Conservation (phyloP, 169 alveolate genomes). For the Plasmodium adleri region DNA sequence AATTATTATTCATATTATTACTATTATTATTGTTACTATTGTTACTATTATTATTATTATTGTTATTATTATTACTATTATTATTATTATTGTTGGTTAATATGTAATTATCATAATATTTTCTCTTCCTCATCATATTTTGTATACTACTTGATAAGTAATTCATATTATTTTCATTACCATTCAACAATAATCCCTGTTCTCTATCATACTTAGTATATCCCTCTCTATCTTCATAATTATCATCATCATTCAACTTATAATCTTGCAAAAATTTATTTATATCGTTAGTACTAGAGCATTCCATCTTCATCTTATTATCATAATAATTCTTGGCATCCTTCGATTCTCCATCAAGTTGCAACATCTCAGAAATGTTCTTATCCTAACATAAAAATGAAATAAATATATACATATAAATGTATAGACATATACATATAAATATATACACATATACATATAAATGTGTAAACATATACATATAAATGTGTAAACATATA, state of each 20-base stretch:
- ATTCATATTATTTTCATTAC: constrained; percentile 21
- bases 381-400: constrained; percentile 22
- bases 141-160: constrained; percentile 34
- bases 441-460: background rate
- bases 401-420: background rate
- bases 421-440: no score
- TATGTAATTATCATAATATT: constrained; percentile 13
- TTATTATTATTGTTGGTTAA: constrained; percentile 2
- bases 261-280: constrained; percentile 16
- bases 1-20: constrained; percentile 2
- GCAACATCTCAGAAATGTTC: background rate
- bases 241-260: constrained; percentile 22
- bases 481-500: background rate
- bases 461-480: background rate
- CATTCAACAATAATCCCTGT: background rate
- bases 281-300: constrained; percentile 19
- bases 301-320: constrained; percentile 23
- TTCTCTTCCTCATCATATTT: constrained; percentile 31
- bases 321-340: constrained; percentile 38
- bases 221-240: constrained; percentile 33
- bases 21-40: background rate
- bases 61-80: background rate
- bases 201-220: constrained; percentile 31
- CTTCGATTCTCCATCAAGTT: constrained; percentile 14
- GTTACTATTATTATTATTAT: background rate